Percentiles rank a stretch among this genome's conserved stretches.
Conservation (phyloP, 805 yeast species). For the Spathaspora passalidarum region DNA sequence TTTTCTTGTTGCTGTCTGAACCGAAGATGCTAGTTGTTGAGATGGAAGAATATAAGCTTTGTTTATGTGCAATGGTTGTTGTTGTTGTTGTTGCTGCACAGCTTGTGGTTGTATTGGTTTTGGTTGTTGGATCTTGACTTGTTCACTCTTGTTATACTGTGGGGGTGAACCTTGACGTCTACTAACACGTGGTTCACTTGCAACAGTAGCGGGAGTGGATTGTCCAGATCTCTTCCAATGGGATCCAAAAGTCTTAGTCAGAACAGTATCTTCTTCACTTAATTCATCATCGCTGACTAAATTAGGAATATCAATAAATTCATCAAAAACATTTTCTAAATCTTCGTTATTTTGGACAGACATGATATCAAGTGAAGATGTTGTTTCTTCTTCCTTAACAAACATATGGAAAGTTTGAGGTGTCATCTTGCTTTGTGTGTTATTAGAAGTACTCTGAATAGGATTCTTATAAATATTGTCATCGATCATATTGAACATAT, state of each 20-base stretch:
- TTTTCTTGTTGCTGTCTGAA: conserved; percentile 1
- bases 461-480: conserved; percentile 10
- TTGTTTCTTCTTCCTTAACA: conserved; percentile 3
- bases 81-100: conserved; percentile 1
- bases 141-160: not conserved
- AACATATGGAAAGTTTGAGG: conserved; percentile 2
- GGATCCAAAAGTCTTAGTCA: conserved; percentile 5
- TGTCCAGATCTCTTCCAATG: conserved; percentile 8
- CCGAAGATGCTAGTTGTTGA: conserved; percentile 3
- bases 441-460: conserved; percentile 5
- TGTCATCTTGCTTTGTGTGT: conserved; percentile 4
- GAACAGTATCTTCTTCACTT: conserved; percentile 5
- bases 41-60: not conserved
- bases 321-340: conserved; percentile 4
- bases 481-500: conserved; percentile 10
- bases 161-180: not conserved
- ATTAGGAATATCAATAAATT: conserved; percentile 6
- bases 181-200: not conserved
- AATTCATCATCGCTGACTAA: conserved; percentile 6
- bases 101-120: not conserved
- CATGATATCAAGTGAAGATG: conserved; percentile 9
- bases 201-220: conserved; percentile 8
- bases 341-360: conserved; percentile 8
- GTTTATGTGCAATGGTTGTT: not conserved
- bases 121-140: not conserved